These are phyloP conservation scores for Claviceps paspali DNA, from an alignment of 2,329 filamentous ascomycete species.

Conservation along the genomic window DNA sequence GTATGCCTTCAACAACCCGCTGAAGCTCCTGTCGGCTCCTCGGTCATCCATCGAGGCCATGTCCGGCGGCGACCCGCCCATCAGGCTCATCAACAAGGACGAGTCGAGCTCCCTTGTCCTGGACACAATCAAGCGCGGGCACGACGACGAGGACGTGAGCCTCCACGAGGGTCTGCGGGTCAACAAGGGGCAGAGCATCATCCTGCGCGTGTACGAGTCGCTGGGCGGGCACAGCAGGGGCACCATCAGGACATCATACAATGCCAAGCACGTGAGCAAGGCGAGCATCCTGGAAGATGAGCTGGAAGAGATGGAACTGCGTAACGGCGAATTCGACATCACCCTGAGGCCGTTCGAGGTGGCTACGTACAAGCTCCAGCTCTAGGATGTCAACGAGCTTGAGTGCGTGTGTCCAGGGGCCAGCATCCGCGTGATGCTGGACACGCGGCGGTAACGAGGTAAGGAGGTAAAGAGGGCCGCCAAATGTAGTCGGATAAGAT, in stretches of 20 bases:
- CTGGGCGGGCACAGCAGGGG: constrained; percentile 69
- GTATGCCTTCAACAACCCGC: constrained; percentile 79
- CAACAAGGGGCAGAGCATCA: constrained; percentile 61
- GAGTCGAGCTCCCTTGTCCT: constrained; percentile 51
- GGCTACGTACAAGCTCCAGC: constrained; percentile 55
- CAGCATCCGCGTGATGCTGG: constrained; percentile 9
- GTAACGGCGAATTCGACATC: constrained; percentile 39
- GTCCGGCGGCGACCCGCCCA: constrained; percentile 33
- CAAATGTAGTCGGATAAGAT: too few relatives aligned
- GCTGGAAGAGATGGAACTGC: constrained; percentile 44
- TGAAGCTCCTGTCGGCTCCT: constrained; percentile 26
- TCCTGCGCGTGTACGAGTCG: constrained; percentile 77
- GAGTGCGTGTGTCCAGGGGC: constrained; percentile 12
- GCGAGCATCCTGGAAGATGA: constrained; percentile 85
- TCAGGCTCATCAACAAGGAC: constrained; percentile 49
- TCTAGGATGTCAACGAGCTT: constrained; percentile 21
- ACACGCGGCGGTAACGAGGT: background rate
- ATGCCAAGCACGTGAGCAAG: constrained; percentile 65
- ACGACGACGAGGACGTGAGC: constrained; percentile 64
- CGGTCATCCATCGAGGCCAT: constrained; percentile 14
- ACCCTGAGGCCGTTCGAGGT: constrained; percentile 71
- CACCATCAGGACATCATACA: constrained; percentile 49
- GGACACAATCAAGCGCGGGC: constrained; percentile 86
- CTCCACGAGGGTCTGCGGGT: constrained; percentile 43
- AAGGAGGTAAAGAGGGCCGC: too few relatives aligned